phyloP scores from a whole-genome alignment of 129 eudicot species.

The Ambrosia trifida region DNA sequence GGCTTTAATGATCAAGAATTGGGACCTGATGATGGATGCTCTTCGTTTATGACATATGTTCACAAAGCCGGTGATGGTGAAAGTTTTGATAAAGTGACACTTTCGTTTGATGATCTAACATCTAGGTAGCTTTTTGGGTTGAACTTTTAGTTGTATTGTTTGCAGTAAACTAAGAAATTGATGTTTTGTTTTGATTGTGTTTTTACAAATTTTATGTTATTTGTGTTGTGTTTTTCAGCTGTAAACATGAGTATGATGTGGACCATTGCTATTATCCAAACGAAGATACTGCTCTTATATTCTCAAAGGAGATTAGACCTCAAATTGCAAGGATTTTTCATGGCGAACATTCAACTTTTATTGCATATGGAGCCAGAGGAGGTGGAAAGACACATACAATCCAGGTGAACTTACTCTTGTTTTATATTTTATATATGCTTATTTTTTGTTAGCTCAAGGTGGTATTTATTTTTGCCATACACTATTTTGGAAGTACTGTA shows the following conservation, averaged over 20 bases:
- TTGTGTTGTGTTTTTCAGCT: slow-evolving; percentile 35
- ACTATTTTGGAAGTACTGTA: not conserved
- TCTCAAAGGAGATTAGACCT: slow-evolving; percentile 61
- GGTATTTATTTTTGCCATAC: not conserved
- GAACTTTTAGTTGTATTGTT: not conserved
- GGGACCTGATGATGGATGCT: slow-evolving; percentile 10
- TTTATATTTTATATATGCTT: not conserved
- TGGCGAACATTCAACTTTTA: slow-evolving; percentile 58
- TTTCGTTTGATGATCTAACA: slow-evolving; percentile 50
- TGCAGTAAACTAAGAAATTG: not conserved
- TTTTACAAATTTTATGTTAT: not conserved
- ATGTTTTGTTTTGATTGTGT: not conserved
- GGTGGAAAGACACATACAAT: slow-evolving; percentile 80
- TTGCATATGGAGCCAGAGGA: slow-evolving; percentile 86
- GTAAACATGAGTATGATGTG: slow-evolving; percentile 56
- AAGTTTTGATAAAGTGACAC: slow-evolving; percentile 32
- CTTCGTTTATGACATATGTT: slow-evolving; percentile 47
- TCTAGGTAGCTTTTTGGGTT: slow-evolving; percentile 40
- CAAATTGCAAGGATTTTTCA: slow-evolving; percentile 42
- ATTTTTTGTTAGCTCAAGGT: not conserved
- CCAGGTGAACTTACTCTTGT: slow-evolving; percentile 46
- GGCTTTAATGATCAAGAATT: slow-evolving; percentile 53
- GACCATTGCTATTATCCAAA: slow-evolving; percentile 66
- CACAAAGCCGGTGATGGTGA: slow-evolving; percentile 27
- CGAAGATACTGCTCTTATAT: slow-evolving; percentile 47